Evolutionary conservation across 2,329 filamentous ascomycete genomes (phyloP).

Genomic region (Epichloe gansuensis): DNA sequence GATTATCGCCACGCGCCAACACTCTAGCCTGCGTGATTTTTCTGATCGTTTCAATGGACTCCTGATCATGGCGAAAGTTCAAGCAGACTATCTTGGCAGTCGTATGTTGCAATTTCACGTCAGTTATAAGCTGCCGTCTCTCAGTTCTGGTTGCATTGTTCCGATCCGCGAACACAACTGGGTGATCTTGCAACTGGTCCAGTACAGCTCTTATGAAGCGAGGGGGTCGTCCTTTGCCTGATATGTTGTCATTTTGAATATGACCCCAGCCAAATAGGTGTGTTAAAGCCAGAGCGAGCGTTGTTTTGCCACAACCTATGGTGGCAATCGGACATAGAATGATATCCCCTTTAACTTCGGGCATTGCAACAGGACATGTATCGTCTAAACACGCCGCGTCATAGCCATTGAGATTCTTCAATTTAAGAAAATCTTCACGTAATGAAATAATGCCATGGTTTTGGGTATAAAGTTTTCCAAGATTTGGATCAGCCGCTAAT

Average conservation of each 20-base stretch:
- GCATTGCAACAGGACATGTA: slow-evolving; percentile 29
- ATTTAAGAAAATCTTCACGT: slow-evolving; percentile 73
- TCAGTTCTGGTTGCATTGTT: slow-evolving; percentile 90
- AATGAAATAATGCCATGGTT: slow-evolving; percentile 95
- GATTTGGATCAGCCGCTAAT: slow-evolving; percentile 51
- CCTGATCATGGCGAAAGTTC: slow-evolving; percentile 75
- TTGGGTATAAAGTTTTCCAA: slow-evolving; percentile 60
- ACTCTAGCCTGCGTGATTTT: slow-evolving; percentile 67
- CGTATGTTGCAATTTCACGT: slow-evolving; percentile 51
- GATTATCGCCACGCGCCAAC: slow-evolving; percentile 79
- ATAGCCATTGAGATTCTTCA: slow-evolving; percentile 72
- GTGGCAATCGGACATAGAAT: slow-evolving; percentile 86
- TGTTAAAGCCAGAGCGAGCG: slow-evolving; percentile 66
- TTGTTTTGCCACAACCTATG: slow-evolving; percentile 95
- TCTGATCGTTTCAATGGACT: slow-evolving; percentile 60
- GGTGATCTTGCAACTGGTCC: slow-evolving; percentile 46
- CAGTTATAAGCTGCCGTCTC: slow-evolving; percentile 73
- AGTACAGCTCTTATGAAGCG: slow-evolving; percentile 63
- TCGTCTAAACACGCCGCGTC: slow-evolving; percentile 73
- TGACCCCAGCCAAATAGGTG: slow-evolving; percentile 87
- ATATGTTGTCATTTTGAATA: slow-evolving; percentile 93
- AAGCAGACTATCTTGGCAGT: slow-evolving; percentile 68
- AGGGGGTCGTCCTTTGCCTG: slow-evolving; percentile 61
- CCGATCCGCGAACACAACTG: slow-evolving; percentile 77
- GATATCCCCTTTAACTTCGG: slow-evolving; percentile 51